Evolutionary conservation across 2,329 filamentous ascomycete species (phyloP).

Genomic region (Hypoxylon sp.): DNA sequence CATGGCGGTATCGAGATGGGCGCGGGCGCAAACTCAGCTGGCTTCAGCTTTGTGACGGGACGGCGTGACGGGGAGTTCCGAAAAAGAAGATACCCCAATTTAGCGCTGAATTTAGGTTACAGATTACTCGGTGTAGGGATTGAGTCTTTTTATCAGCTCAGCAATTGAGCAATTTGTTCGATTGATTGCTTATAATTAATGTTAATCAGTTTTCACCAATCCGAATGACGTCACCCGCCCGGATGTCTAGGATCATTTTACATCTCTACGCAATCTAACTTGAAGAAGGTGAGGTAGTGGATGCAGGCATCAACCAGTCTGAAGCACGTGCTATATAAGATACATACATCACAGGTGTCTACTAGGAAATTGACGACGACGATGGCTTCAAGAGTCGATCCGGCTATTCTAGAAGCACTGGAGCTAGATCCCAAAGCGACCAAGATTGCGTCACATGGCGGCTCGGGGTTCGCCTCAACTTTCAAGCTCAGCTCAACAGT

Average conservation of each 20-base stretch:
- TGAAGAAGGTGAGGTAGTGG: slow-evolving; percentile 6
- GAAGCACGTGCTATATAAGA: slow-evolving; percentile 9
- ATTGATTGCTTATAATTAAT: slow-evolving; percentile 7
- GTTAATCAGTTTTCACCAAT: slow-evolving; percentile 4
- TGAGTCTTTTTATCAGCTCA: slow-evolving; percentile 6
- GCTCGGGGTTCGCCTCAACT: slow-evolving; percentile 78
- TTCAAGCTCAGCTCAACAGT: slow-evolving; percentile 67
- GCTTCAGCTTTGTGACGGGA: neutral
- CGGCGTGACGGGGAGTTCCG: slow-evolving; percentile 2
- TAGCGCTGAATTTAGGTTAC: slow-evolving; percentile 10
- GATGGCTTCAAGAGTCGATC: slow-evolving; percentile 69
- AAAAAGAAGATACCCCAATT: slow-evolving; percentile 15
- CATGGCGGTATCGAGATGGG: neutral
- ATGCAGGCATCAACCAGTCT: slow-evolving; percentile 21
- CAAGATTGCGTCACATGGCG: slow-evolving; percentile 72
- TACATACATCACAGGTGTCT: slow-evolving; percentile 2
- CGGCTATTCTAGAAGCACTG: slow-evolving; percentile 73
- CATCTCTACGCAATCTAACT: slow-evolving; percentile 5
- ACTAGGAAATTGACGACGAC: slow-evolving; percentile 20
- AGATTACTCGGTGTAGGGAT: slow-evolving; percentile 1
- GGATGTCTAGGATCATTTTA: neutral
- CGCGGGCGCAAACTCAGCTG: neutral
- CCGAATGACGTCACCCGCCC: slow-evolving; percentile 30
- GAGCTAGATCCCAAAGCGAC: slow-evolving; percentile 68
- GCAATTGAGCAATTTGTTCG: neutral